phyloP scores from a whole-genome alignment of 2,329 filamentous ascomycete species.

The Lomentospora prolificans region DNA sequence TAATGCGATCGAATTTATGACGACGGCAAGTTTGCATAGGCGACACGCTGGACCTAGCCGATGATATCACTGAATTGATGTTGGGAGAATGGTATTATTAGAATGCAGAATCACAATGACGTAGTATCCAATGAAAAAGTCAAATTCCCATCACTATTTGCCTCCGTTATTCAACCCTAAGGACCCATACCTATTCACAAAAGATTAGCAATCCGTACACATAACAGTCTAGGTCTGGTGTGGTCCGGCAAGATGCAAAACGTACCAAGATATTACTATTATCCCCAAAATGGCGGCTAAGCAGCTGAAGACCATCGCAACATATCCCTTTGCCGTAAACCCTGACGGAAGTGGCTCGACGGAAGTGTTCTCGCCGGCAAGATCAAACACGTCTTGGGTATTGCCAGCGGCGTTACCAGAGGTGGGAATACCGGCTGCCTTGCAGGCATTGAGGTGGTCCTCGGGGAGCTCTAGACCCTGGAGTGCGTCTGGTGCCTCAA shows the following conservation, averaged over 20 bases:
- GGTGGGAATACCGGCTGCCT: constrained; percentile 36
- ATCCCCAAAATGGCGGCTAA: constrained; percentile 61
- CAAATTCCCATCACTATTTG: not conserved
- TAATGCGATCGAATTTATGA: too few relatives aligned
- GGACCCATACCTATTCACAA: not conserved
- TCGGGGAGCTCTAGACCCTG: constrained; percentile 54
- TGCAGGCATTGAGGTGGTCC: constrained; percentile 49
- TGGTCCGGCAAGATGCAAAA: not conserved
- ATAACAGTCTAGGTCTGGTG: not conserved
- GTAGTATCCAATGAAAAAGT: too few relatives aligned
- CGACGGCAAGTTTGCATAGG: too few relatives aligned
- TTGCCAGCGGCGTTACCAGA: constrained; percentile 70
- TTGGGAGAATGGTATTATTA: too few relatives aligned
- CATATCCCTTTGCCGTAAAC: constrained; percentile 62
- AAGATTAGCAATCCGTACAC: not conserved
- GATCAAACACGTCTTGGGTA: constrained; percentile 50
- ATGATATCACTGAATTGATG: too few relatives aligned
- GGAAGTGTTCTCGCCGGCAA: constrained; percentile 48
- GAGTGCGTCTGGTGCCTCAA: constrained; percentile 53
- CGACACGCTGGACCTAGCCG: too few relatives aligned
- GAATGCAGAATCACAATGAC: too few relatives aligned
- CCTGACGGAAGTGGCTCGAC: constrained; percentile 52
- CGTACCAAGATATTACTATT: constrained; percentile 47
- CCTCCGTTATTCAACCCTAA: not conserved
- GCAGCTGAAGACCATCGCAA: constrained; percentile 65